Evolutionary conservation across 116 monocot species (phyloP).

Genomic region (Phalaenopsis hybrid): DNA sequence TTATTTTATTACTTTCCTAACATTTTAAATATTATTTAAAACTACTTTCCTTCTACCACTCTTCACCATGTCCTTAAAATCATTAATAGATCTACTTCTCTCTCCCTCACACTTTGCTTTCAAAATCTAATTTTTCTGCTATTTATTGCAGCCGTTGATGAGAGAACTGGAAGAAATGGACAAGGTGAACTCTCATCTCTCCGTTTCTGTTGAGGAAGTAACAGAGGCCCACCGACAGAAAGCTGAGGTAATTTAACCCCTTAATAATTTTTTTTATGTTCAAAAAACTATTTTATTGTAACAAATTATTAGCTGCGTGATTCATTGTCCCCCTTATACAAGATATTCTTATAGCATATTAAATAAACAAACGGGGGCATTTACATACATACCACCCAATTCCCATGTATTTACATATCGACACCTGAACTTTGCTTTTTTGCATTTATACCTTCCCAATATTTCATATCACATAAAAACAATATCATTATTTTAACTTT

Average conservation of each 20-base stretch:
- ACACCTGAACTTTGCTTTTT: too few relatives aligned
- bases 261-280: background rate
- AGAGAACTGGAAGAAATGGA: slow-evolving; percentile 96
- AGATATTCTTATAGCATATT: background rate
- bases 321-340: background rate
- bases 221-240: slow-evolving; percentile 81
- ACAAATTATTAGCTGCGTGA: background rate
- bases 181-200: slow-evolving; percentile 77
- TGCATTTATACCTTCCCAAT: too few relatives aligned
- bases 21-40: background rate
- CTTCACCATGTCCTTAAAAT: background rate
- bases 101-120: background rate
- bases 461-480: too few relatives aligned
- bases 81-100: background rate
- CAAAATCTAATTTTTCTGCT: background rate
- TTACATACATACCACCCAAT: too few relatives aligned
- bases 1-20: background rate
- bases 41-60: background rate
- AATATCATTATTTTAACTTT: too few relatives aligned
- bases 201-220: slow-evolving; percentile 83
- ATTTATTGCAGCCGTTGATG: slow-evolving; percentile 53
- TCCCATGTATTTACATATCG: too few relatives aligned
- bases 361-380: too few relatives aligned
- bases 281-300: background rate
- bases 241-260: slow-evolving; percentile 56